phyloP scores from a whole-genome alignment of 2,329 filamentous ascomycete genomes.

The Fusarium metavorans region DNA sequence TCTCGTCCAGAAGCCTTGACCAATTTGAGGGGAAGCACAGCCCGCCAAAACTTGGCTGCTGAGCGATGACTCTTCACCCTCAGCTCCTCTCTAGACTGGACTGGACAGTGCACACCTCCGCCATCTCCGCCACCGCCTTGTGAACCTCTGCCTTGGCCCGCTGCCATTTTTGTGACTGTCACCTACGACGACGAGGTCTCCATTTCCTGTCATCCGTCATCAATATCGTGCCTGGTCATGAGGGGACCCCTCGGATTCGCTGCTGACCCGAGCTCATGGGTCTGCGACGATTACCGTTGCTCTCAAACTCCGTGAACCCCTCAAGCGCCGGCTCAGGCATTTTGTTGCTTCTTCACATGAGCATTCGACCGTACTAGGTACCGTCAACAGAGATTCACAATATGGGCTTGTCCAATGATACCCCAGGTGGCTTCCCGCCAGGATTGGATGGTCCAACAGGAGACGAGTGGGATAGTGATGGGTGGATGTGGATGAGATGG shows the following conservation, averaged over 20 bases:
- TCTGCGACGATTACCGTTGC: neutral
- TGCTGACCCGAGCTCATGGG: constrained; percentile 1
- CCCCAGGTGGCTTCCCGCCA: constrained; percentile 9
- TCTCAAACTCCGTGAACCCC: neutral
- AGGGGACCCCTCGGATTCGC: neutral
- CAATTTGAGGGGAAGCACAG: constrained; percentile 27
- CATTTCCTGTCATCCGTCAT: constrained; percentile 14
- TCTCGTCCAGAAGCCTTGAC: constrained; percentile 25
- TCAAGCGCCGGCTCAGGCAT: constrained; percentile 11
- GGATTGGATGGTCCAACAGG: constrained; percentile 4
- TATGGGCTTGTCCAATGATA: constrained; percentile 18
- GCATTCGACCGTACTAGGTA: neutral
- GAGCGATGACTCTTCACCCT: constrained; percentile 42
- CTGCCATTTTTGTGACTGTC: constrained; percentile 22
- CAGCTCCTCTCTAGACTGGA: constrained; percentile 7
- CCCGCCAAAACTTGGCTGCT: constrained; percentile 34
- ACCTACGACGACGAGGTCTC: constrained; percentile 8
- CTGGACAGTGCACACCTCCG: constrained; percentile 35
- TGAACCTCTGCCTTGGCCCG: constrained; percentile 24
- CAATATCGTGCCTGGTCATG: constrained; percentile 9
- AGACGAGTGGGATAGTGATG: neutral
- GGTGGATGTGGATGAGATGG: constrained; percentile 28
- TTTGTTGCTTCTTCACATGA: constrained; percentile 11
- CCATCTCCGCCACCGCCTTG: constrained; percentile 39
- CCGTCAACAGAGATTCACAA: neutral